These are phyloP conservation scores for Pseudogymnoascus sp. DNA, from an alignment of 2,329 filamentous ascomycete genomes.

Conservation along the genomic window DNA sequence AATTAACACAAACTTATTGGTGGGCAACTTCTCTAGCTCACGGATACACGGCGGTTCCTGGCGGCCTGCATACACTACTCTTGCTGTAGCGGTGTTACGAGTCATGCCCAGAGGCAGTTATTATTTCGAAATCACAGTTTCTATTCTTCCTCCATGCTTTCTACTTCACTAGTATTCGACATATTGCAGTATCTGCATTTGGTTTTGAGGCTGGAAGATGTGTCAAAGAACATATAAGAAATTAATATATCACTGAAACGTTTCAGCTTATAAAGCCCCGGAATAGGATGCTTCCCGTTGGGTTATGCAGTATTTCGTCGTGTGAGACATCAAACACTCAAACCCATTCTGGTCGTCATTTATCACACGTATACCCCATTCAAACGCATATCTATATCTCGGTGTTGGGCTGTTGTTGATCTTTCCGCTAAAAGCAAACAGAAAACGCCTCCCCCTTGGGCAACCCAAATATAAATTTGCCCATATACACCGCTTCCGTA, in stretches of 20 bases:
- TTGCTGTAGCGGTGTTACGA: neutral
- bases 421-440: neutral
- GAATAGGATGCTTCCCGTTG: neutral
- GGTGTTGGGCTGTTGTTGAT: neutral
- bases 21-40: neutral
- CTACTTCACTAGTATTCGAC: neutral
- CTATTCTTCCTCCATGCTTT: neutral
- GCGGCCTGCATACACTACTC: neutral
- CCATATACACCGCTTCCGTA: neutral
- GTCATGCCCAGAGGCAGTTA: neutral
- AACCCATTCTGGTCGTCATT: neutral
- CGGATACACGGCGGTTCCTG: neutral
- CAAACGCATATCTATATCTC: neutral
- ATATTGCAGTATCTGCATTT: neutral
- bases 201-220: neutral
- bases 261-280: neutral
- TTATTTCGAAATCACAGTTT: neutral
- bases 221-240: neutral
- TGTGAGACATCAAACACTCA: neutral
- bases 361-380: neutral
- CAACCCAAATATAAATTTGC: neutral
- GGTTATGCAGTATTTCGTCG: neutral
- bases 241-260: neutral
- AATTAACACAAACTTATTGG: neutral
- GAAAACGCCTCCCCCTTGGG: neutral